Evolutionary conservation across 2,329 filamentous ascomycete genomes (phyloP), one percentile per base, ranked within the genome.

Genomic region (Fusarium sp.): DNA sequence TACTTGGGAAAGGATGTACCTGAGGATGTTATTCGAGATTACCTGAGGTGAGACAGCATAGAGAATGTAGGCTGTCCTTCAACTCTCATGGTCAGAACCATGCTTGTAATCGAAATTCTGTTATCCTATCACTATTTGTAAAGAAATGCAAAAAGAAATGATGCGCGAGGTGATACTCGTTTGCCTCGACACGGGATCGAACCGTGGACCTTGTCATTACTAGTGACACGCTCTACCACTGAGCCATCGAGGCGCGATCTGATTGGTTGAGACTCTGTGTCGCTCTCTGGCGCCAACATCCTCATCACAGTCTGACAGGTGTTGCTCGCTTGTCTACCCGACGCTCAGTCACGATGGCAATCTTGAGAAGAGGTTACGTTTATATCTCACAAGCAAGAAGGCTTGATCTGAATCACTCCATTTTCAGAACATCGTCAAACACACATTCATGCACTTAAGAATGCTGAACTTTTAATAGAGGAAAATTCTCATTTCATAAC

Each of bases 381-480:
- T 19, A 19, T 38, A 38, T 3, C 10, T 21, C 10, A 38, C 11
- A 38, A 12, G 12, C 1, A 21, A 38, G 7, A 38, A 12, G 7
- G 10, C 10, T 21, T 38, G 19, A 12, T 21, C 10, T 38, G 19
- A 21, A 21, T 12, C 37, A 38, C 3, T 4, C 3, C 1, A 38
- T 21, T 4, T 38, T 12, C 37, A 38, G 19, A 38, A 7, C 6
- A 38, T 12, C 6, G 10, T 1, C 12, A 5, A 38, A 21, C 37
- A 38, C 6, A 38, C 0, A 38, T 3, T 27, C 18, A 45, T 27
- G 0, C 18, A 27, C 12, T 15, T 2, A 1, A 19, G 11, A 45
- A 7, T 3, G 0, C 2, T 0, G 6, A 4, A 8, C 7, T 3
- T 14, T 19, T 19, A 33, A 23, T 14, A 0, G 2, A 3, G 2